These are phyloP conservation scores for Colletotrichum filicis DNA, from an alignment of 2,329 filamentous ascomycete species.

Conservation along the genomic window DNA sequence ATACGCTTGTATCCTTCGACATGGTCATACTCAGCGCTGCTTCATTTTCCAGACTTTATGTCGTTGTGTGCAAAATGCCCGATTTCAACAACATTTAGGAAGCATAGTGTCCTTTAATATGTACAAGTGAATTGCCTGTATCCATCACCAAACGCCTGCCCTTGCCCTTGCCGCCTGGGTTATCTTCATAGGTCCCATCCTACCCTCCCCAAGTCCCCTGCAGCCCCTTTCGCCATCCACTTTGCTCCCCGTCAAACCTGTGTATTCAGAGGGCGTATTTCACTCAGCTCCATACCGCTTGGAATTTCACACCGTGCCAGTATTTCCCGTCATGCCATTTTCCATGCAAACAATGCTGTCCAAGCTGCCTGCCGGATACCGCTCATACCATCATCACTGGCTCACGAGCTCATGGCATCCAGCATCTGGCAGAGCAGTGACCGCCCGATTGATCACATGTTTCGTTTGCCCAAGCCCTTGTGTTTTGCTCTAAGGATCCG, in stretches of 20 bases:
- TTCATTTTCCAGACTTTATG: not conserved
- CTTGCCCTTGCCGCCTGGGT: not conserved
- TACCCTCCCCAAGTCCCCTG: not conserved
- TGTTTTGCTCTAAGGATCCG: not conserved
- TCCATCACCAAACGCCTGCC: not conserved
- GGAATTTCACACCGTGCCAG: not conserved
- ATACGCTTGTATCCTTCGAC: too few relatives aligned
- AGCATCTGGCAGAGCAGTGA: not conserved
- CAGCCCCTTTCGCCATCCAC: not conserved
- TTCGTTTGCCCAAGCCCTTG: not conserved
- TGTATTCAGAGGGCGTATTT: slow-evolving; percentile 9
- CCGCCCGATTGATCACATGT: not conserved
- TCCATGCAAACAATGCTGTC: not conserved
- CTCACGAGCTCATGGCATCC: not conserved
- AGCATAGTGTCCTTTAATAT: not conserved
- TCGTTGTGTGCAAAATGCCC: not conserved
- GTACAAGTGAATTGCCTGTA: not conserved
- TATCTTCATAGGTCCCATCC: not conserved
- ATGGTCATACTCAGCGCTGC: not conserved
- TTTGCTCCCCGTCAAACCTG: not conserved
- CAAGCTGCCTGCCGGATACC: not conserved
- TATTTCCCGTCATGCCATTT: slow-evolving; percentile 11
- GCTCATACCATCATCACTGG: not conserved
- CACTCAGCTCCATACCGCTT: not conserved
- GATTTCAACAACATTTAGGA: too few relatives aligned